Conservation (phyloP, 345 rosid species). For the Brassica napus region Da-Ae NC_063436.1:16632001-16632500, state of each 20-base stretch:
- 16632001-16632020: slow-evolving; percentile 91
- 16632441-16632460: slow-evolving; percentile 3
- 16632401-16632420: slow-evolving; percentile 27
- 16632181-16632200: background rate
- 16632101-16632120: slow-evolving; percentile 90
- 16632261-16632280: background rate
- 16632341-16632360: slow-evolving; percentile 92
- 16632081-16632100: slow-evolving; percentile 32
- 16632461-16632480: slow-evolving; percentile 5
- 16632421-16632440: background rate
- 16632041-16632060: slow-evolving; percentile 16
- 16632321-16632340: slow-evolving; percentile 72
- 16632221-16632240: slow-evolving; percentile 70
- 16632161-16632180: slow-evolving; percentile 9
- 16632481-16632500: slow-evolving; percentile 47
- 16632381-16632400: slow-evolving; percentile 73
- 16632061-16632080: background rate
- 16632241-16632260: slow-evolving; percentile 48
- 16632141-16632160: slow-evolving; percentile 78
- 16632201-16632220: background rate
- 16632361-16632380: slow-evolving; percentile 84
- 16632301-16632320: slow-evolving; percentile 69
- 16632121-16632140: slow-evolving; percentile 78
- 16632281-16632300: slow-evolving; percentile 87
- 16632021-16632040: slow-evolving; percentile 35